A percentile compares a stretch with the other conserved stretches of the same genome.
Conservation (phyloP, 331 rosid species). For the Quercus lobata region DNA sequence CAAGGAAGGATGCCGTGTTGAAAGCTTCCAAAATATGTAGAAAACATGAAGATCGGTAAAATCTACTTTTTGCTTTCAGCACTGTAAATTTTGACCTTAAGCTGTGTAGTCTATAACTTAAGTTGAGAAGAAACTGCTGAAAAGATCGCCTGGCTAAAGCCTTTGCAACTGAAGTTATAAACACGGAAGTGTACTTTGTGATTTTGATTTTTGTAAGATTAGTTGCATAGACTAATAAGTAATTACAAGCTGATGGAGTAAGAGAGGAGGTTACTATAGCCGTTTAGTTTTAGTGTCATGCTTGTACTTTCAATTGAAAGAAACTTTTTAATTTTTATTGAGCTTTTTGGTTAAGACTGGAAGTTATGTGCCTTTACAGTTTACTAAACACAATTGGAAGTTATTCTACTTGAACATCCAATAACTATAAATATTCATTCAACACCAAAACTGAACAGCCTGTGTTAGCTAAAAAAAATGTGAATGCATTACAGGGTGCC, state of each 20-base stretch:
- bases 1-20: slow-evolving; percentile 21
- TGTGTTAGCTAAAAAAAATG: slow-evolving; percentile 27
- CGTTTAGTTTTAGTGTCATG: neutral
- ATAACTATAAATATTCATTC: neutral
- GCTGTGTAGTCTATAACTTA: slow-evolving; percentile 5
- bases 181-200: neutral
- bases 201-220: neutral
- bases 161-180: neutral
- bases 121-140: neutral
- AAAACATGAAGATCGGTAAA: slow-evolving; percentile 25
- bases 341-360: neutral
- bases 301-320: neutral
- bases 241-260: neutral
- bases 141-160: neutral
- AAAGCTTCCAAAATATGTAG: slow-evolving; percentile 32
- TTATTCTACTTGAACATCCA: neutral
- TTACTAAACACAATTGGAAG: neutral
- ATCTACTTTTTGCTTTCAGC: slow-evolving; percentile 14
- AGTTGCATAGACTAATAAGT: neutral
- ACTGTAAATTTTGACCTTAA: slow-evolving; percentile 18
- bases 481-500: slow-evolving; percentile 26
- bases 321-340: neutral
- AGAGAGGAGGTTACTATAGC: neutral
- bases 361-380: neutral
- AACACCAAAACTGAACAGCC: slow-evolving; percentile 12